These are phyloP conservation scores for Triticum monococcum DNA, from an alignment of 176 grass and related monocot species.

Conservation along the genomic window DNA sequence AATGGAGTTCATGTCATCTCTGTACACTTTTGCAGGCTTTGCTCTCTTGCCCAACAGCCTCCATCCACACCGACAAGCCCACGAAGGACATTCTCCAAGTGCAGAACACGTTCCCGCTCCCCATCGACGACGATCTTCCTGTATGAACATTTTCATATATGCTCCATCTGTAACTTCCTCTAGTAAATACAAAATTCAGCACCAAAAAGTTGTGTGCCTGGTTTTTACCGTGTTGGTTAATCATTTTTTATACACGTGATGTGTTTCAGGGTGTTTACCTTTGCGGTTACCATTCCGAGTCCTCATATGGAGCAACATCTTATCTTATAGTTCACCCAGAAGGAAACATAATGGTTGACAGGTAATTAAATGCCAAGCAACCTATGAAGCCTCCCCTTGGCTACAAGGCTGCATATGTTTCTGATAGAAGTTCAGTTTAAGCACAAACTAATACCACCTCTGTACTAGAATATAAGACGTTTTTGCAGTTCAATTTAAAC, in stretches of 20 bases:
- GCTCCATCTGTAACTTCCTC: neutral
- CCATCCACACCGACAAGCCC: slow-evolving; percentile 67
- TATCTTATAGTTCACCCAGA: slow-evolving; percentile 75
- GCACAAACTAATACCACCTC: neutral
- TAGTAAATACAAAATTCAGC: neutral
- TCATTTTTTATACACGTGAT: neutral
- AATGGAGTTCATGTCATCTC: neutral
- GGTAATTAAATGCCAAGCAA: slow-evolving; percentile 42
- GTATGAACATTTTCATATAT: slow-evolving; percentile 21
- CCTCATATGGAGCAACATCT: slow-evolving; percentile 73
- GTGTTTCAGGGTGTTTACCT: slow-evolving; percentile 71
- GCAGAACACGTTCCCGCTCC: slow-evolving; percentile 76
- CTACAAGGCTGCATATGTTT: neutral
- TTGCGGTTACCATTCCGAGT: slow-evolving; percentile 78
- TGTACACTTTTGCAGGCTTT: slow-evolving; percentile 49
- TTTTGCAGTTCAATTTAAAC: too few species aligned
- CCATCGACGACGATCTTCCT: slow-evolving; percentile 53
- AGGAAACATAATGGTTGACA: slow-evolving; percentile 88
- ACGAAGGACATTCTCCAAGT: slow-evolving; percentile 64
- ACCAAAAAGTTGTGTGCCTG: neutral
- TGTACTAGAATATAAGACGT: too few species aligned
- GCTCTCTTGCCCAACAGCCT: slow-evolving; percentile 76
- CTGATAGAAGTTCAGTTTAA: neutral
- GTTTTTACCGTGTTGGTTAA: neutral
- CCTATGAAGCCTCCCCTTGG: neutral